Evolutionary conservation across 2,329 filamentous ascomycete genomes (phyloP), one percentile per base, ranked within the genome.

Genomic region (Fusarium nelsonii): DNA sequence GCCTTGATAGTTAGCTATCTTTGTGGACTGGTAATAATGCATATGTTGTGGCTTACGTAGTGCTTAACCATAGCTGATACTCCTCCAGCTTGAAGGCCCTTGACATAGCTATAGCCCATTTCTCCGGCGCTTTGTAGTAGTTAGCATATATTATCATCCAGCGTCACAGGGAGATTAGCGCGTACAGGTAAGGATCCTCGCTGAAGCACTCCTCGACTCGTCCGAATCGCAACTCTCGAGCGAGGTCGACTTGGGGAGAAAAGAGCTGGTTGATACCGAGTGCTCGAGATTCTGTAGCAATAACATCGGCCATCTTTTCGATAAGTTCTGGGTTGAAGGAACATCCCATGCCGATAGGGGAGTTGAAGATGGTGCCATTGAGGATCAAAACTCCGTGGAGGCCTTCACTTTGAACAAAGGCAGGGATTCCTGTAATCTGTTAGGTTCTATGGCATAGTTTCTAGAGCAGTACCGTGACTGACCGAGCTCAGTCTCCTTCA

Each of bases 361-460:
- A 92, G 78, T 93, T 93, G 82, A 93, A 94, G 62, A 93, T 91
- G 2, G 91, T 93, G 4, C 90, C 91, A 75, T 93, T 93, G 11
- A 86, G 85, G 43, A 90, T 85, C 33, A 92, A 81, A 69, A 93
- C 89, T 2, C 91, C 91, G 73, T 93, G 91, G 44, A 93, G 90
- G 37, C 88, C 90, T 78, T 94, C 91, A 5, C 87, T 91, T 77
- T 93, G 91, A 15, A 91, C 88, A 69, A 92, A 84, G 2, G 91
- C 88, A 8, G 91, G 91, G 53, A 93, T 93, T 0, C 90, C 91
- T 75, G 11, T 16, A 9, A 8, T 12, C 8, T 10, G 48, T 70
- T 37, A 70, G 50, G 26, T 10, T 9, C 7, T 33, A 15, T 6
- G 10, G 7, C 12, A 4, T 4, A n/a, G n/a, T 11, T 26, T 5